These are phyloP conservation scores for Tetracladium setigerum DNA, from an alignment of 495 filamentous ascomycete genomes.

Conservation along the genomic window DNA sequence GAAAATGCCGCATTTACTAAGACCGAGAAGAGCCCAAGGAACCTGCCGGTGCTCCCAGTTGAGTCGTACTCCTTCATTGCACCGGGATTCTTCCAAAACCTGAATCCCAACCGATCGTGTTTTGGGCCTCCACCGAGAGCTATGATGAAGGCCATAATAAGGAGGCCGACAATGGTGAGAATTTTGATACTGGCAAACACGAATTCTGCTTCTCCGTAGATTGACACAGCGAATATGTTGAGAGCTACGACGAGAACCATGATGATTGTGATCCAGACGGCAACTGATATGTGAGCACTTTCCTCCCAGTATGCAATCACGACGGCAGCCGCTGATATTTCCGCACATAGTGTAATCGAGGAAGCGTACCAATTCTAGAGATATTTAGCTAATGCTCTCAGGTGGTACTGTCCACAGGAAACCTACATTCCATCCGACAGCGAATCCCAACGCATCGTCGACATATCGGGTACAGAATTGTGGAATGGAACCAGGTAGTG, in stretches of 20 bases:
- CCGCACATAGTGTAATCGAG: constrained; percentile 64
- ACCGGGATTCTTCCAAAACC: constrained; percentile 70
- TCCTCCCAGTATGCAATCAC: constrained; percentile 71
- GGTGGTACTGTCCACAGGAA: neutral
- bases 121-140: constrained; percentile 32
- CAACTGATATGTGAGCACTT: constrained; percentile 39
- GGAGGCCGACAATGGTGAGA: constrained; percentile 56
- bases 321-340: constrained; percentile 64
- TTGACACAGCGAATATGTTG: constrained; percentile 60
- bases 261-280: constrained; percentile 70
- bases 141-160: constrained; percentile 28
- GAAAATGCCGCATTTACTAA: constrained; percentile 47
- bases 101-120: constrained; percentile 49
- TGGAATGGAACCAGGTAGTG: constrained; percentile 68
- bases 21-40: constrained; percentile 33
- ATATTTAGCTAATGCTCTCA: neutral
- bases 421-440: constrained; percentile 67
- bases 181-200: constrained; percentile 70
- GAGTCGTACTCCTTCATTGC: constrained; percentile 31
- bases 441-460: constrained; percentile 67
- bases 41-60: constrained; percentile 30
- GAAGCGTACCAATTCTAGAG: constrained; percentile 42
- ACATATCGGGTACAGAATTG: constrained; percentile 66
- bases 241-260: constrained; percentile 58
- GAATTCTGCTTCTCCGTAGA: constrained; percentile 71